Percentiles rank a stretch among this genome's conserved stretches.
phyloP scores from a whole-genome alignment of 208 protist species.

The Leishmania tarentolae region DNA sequence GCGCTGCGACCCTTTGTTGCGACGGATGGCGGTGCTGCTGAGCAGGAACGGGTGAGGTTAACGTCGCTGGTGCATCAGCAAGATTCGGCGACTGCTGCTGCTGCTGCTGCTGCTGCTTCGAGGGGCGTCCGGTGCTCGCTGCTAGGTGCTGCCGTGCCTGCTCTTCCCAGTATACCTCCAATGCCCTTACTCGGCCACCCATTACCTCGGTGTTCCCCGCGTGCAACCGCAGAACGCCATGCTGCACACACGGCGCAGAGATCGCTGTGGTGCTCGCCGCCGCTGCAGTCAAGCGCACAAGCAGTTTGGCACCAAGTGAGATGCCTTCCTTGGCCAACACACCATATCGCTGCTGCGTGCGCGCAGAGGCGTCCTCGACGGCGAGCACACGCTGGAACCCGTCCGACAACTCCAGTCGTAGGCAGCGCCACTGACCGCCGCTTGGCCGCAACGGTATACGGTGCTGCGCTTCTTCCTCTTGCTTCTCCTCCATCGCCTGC shows the following conservation, averaged over 20 bases:
- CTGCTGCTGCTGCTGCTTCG: conserved; percentile 15
- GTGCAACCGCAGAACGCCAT: conserved; percentile 56
- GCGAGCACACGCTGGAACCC: conserved; percentile 74
- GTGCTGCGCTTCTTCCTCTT: conserved; percentile 36
- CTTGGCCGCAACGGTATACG: conserved; percentile 35
- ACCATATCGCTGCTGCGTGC: conserved; percentile 20
- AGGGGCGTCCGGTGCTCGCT: conserved; percentile 48
- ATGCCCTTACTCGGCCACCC: conserved; percentile 50
- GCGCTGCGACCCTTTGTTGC: not conserved
- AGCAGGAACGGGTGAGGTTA: not conserved
- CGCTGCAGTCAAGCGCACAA: conserved; percentile 15
- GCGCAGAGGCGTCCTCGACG: conserved; percentile 40
- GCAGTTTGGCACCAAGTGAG: conserved; percentile 60
- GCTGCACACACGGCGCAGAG: conserved; percentile 11
- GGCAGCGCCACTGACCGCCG: conserved; percentile 46
- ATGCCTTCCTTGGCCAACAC: conserved; percentile 46
- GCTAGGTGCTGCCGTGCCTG: conserved; percentile 40
- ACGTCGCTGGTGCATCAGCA: not conserved
- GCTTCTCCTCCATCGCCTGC: conserved; percentile 36
- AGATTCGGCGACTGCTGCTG: conserved; percentile 2
- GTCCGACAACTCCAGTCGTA: conserved; percentile 58
- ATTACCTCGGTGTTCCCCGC: conserved; percentile 47
- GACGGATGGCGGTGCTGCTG: conserved; percentile 3
- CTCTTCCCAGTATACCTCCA: conserved; percentile 51
- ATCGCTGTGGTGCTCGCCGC: not conserved